Conservation (phyloP, 177 flowering plant genomes). For the Vitis hybrid region DNA sequence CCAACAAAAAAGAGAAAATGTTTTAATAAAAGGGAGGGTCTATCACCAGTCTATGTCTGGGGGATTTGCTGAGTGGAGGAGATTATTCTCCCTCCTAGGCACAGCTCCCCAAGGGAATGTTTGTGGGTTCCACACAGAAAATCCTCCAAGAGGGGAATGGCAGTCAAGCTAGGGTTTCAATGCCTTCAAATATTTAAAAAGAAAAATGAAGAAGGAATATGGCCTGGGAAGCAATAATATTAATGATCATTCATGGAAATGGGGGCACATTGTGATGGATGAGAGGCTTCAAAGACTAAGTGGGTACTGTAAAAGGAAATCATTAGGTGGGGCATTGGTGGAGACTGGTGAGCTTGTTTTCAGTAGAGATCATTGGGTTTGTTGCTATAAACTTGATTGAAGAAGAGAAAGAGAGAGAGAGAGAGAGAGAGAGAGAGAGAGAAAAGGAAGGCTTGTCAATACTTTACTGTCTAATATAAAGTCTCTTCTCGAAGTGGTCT, state of each 20-base stretch:
- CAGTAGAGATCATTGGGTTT: neutral
- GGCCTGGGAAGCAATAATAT: neutral
- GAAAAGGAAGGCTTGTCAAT: no score
- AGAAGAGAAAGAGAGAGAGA: no score
- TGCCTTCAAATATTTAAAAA: neutral
- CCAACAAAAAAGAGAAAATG: neutral
- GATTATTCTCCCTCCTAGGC: conserved; percentile 9
- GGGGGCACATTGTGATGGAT: conserved; percentile 6
- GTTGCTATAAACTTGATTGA: no score
- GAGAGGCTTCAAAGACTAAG: neutral
- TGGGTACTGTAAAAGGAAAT: conserved; percentile 4
- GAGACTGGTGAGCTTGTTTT: neutral
- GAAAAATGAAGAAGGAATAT: neutral
- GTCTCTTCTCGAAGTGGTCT: conserved; percentile 1
- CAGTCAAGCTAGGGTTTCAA: conserved; percentile 6
- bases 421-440: no score
- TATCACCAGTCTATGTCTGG: neutral
- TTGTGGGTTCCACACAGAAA: conserved; percentile 19
- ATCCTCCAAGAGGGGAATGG: conserved; percentile 2
- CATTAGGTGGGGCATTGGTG: conserved; percentile 1
- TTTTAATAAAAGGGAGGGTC: conserved; percentile 1
- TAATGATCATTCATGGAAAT: conserved; percentile 10
- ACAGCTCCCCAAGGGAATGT: conserved; percentile 27
- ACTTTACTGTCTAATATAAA: neutral
- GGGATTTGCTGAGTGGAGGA: conserved; percentile 7